Evolutionary conservation across 257 asterid genomes (phyloP).

Genomic region (Salvia rosmarinus): DNA sequence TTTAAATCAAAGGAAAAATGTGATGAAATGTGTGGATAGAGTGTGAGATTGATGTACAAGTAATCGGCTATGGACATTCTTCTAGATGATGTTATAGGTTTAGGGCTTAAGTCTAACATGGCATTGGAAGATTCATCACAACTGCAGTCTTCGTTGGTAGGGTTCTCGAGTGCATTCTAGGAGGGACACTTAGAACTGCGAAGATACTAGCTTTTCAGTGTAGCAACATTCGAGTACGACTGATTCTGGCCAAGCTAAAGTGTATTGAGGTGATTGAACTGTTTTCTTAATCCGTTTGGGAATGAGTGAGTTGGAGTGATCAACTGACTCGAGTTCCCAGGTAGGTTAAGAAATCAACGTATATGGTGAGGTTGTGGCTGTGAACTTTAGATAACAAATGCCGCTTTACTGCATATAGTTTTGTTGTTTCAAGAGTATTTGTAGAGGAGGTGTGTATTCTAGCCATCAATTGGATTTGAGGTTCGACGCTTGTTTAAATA

Average conservation of each 20-base stretch:
- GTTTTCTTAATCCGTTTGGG: background rate
- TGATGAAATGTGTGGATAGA: background rate
- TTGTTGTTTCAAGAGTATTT: background rate
- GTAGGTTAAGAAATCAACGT: background rate
- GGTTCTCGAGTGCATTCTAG: background rate
- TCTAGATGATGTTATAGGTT: conserved; percentile 13
- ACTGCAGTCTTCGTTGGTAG: background rate
- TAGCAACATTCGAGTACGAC: background rate
- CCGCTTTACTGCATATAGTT: background rate
- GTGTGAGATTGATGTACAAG: conserved; percentile 2
- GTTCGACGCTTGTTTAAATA: background rate
- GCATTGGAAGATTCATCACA: background rate
- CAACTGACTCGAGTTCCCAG: background rate
- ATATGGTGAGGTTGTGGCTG: background rate
- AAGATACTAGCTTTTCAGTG: background rate
- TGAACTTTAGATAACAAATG: background rate
- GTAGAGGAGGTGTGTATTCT: background rate
- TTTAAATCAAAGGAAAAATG: background rate
- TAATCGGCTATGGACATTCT: background rate
- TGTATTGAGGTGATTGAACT: background rate
- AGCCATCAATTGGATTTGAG: background rate
- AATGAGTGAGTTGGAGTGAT: conserved; percentile 4
- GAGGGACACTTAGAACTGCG: background rate
- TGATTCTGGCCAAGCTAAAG: background rate
- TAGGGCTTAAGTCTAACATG: background rate